Base-by-base conservation (phyloP, 2,329 filamentous ascomycete genomes). In the Whalleya microplaca region DNA sequence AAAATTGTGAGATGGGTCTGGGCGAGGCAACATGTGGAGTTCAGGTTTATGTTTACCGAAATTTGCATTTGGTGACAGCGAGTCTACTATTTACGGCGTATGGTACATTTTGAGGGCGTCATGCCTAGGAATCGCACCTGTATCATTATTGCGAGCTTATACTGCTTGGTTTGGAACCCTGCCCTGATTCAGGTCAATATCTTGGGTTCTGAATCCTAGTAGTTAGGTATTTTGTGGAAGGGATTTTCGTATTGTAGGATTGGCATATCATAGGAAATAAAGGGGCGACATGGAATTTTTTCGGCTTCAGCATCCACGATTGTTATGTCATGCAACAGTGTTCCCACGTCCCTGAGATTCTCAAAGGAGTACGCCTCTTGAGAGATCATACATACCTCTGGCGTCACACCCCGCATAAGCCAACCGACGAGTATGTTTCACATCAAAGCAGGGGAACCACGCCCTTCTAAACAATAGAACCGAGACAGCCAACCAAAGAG, bases 401-500 rank as follows among this genome's bases (percentile, higher is more conserved):
- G 10, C 32, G 5, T 37, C 5, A 6, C 50, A 59, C 54, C 56
- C 59, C 55, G 48, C 59, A 56, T 51, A 57, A 53, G 45, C 41
- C 44, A 56, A 55, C 40, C 53, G 23, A 21, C 19, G 55, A 49
- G 10, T 45, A 46, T 66, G 62, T 67, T 59, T 64, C 48, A 56
- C 41, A 41, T 49, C 20, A 8, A 40, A 51, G 42, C 54, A 42
- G 21, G 44, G 45, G 51, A 45, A 29, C 19, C 49, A 7, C 32
- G 49, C 40, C 47, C 45, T 45, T 55, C 55, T 48, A 16, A 44
- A 48, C 43, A 62, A 60, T 63, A 62, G 58, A 58, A 53, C 64
- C 60, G 64, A 68, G 65, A 67, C 63, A 66, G 7, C 27, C 29
- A 60, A 59, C 46, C 47, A 42, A 41, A 42, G 27, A 59, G 46